Conservation (phyloP, 2,329 filamentous ascomycete species). For the Nannizzia gypsea region DNA sequence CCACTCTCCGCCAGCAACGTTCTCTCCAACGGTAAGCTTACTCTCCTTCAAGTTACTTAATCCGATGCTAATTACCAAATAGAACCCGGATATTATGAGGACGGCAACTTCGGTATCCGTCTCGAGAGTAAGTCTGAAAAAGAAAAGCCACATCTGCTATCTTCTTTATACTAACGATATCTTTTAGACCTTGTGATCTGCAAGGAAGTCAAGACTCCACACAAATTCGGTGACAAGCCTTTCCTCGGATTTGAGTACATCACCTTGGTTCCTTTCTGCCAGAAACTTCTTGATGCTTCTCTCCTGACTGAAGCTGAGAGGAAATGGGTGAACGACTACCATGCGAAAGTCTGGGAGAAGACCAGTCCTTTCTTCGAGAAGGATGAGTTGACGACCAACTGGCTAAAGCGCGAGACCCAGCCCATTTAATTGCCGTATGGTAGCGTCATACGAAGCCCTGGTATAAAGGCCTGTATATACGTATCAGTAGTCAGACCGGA, state of each 20-base stretch:
- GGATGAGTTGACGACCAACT: slow-evolving; percentile 59
- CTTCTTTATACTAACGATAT: background rate
- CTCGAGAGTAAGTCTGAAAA: slow-evolving; percentile 65
- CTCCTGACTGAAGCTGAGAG: slow-evolving; percentile 65
- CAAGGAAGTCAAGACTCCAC: slow-evolving; percentile 70
- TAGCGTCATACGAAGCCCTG: background rate
- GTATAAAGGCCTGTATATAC: background rate
- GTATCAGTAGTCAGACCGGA: background rate
- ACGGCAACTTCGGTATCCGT: slow-evolving; percentile 84
- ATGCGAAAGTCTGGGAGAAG: slow-evolving; percentile 68
- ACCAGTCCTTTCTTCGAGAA: slow-evolving; percentile 64
- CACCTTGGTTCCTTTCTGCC: slow-evolving; percentile 91
- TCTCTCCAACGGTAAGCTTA: slow-evolving; percentile 56
- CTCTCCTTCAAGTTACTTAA: background rate
- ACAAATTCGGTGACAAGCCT: slow-evolving; percentile 85
- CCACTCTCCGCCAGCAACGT: slow-evolving; percentile 85
- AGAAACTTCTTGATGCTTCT: slow-evolving; percentile 65
- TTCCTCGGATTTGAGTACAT: slow-evolving; percentile 94
- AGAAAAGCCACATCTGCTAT: background rate
- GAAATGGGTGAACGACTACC: slow-evolving; percentile 78
- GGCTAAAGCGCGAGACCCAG: slow-evolving; percentile 79
- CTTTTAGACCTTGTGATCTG: slow-evolving; percentile 67
- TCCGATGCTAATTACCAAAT: slow-evolving; percentile 11
- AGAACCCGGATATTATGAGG: slow-evolving; percentile 95
- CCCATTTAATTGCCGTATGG: slow-evolving; percentile 24